Evolutionary conservation across 768 basidiomycete genomes (phyloP).

Genomic region (Amanita pseudoporphyria): DNA sequence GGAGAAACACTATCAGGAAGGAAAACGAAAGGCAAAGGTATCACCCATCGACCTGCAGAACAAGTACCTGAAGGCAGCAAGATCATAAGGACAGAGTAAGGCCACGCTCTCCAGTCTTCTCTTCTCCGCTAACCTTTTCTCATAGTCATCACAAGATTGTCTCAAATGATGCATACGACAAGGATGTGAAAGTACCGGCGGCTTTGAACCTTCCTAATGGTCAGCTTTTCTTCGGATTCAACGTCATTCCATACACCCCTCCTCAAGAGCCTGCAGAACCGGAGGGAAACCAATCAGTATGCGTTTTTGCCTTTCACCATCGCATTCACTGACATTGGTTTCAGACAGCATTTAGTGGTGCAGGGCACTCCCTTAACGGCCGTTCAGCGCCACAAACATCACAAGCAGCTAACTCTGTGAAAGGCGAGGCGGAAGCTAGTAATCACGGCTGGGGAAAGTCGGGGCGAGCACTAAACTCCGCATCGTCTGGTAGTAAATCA

Average conservation of each 20-base stretch:
- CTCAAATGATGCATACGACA: constrained; percentile 68
- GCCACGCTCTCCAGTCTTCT: constrained; percentile 9
- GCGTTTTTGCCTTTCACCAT: neutral
- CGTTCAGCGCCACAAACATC: constrained; percentile 29
- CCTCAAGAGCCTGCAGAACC: constrained; percentile 26
- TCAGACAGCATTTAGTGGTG: constrained; percentile 46
- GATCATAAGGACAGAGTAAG: constrained; percentile 87
- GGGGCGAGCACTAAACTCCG: constrained; percentile 42
- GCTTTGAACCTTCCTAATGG: constrained; percentile 87
- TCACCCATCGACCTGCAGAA: constrained; percentile 75
- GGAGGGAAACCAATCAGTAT: constrained; percentile 21
- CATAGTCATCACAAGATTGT: constrained; percentile 74
- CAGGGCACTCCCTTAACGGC: constrained; percentile 61
- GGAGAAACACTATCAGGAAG: constrained; percentile 88
- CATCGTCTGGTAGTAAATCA: constrained; percentile 26
- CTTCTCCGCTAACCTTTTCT: constrained; percentile 9
- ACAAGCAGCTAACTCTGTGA: constrained; percentile 1
- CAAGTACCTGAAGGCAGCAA: constrained; percentile 73
- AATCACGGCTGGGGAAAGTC: constrained; percentile 32
- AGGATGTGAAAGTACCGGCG: constrained; percentile 75
- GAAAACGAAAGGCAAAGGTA: constrained; percentile 92
- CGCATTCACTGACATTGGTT: constrained; percentile 17
- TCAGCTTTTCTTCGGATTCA: constrained; percentile 95
- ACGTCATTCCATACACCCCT: constrained; percentile 58
- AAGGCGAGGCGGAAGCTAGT: constrained; percentile 36